Evolutionary conservation across 352 stramenopile species (phyloP), one percentile per base, ranked within the genome.

Genomic region (Pythium diclinum): DNA sequence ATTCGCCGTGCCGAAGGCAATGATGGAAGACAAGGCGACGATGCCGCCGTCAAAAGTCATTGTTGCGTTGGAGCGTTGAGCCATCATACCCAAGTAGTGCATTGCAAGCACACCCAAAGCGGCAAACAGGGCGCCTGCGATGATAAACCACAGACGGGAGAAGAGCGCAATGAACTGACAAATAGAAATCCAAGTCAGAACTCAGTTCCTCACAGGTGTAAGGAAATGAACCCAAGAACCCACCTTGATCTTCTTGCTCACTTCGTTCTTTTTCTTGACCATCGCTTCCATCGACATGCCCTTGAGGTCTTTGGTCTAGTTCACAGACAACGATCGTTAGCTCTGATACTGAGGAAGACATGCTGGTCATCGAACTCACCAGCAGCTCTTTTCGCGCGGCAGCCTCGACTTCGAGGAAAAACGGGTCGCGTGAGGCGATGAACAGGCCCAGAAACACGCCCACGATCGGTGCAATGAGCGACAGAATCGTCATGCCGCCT

Each of bases 71-170:
- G 78, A 74, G 56, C 80, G 78, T 58, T 88, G 76, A 0, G 81
- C 81, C 67, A 86, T 68, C 81, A 90, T 90, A 14, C 81, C 81
- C 44, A 88, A 49, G 63, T 88, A 90, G 59, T 88, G 81, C 48
- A 67, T 66, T n/a, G 42, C 53, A 6, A 68, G 57, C 28, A 90
- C 81, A 8, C 81, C 81, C 8, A 88, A 53, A 1, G 76, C 81
- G 11, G 81, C 80, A 32, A 87, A 85, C 17, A 87, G 44, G 0
- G 76, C 78, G 8, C 79, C 79, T 6, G 71, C 61, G 17, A 73
- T 68, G 56, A 88, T 89, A 9, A 76, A 69, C 61, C 70, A 79
- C 8, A 88, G 69, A 3, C 78, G 74, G 0, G 78, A 89, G 56
- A 89, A 90, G 4, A 90, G 63, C 5, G 78, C 79, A 14, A 81